These are phyloP conservation scores for Toxoplasma gondii DNA, from an alignment of 169 alveolate genomes.

Conservation along the genomic window DNA sequence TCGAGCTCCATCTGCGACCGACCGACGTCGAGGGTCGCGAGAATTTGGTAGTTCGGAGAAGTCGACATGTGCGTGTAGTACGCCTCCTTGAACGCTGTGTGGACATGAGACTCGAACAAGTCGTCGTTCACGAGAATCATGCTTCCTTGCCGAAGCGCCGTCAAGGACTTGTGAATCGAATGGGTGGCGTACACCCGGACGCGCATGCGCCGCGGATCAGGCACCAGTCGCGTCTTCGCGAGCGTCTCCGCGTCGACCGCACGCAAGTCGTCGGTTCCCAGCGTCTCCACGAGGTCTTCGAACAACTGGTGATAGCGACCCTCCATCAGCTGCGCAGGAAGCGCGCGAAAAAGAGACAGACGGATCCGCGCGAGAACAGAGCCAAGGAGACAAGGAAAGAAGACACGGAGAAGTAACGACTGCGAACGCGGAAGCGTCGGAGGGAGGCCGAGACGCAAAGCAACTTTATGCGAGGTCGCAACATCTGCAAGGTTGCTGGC, in stretches of 20 bases:
- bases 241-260: slow-evolving; percentile 63
- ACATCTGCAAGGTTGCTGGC: too few relatives aligned
- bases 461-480: too few relatives aligned
- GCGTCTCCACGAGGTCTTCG: slow-evolving; percentile 59
- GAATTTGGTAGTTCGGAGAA: slow-evolving; percentile 76
- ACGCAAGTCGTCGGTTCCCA: slow-evolving; percentile 66
- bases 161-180: slow-evolving; percentile 74
- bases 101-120: slow-evolving; percentile 73
- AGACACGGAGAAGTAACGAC: too few relatives aligned
- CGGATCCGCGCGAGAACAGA: neutral
- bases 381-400: neutral
- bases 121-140: slow-evolving; percentile 75
- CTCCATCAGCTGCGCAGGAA: slow-evolving; percentile 48
- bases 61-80: slow-evolving; percentile 79
- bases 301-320: slow-evolving; percentile 69
- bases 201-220: slow-evolving; percentile 66
- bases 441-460: too few relatives aligned
- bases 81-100: slow-evolving; percentile 76
- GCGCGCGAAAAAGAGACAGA: neutral
- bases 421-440: too few relatives aligned
- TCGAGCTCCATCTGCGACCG: slow-evolving; percentile 77
- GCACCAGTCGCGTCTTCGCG: slow-evolving; percentile 69
- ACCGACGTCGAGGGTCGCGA: slow-evolving; percentile 77
- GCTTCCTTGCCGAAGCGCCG: slow-evolving; percentile 77
- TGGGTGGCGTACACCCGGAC: slow-evolving; percentile 80